Percentiles rank a stretch among this genome's conserved stretches.
phyloP scores from a whole-genome alignment of 148 eudicot genomes.

The Amaranthus cruentus region DNA sequence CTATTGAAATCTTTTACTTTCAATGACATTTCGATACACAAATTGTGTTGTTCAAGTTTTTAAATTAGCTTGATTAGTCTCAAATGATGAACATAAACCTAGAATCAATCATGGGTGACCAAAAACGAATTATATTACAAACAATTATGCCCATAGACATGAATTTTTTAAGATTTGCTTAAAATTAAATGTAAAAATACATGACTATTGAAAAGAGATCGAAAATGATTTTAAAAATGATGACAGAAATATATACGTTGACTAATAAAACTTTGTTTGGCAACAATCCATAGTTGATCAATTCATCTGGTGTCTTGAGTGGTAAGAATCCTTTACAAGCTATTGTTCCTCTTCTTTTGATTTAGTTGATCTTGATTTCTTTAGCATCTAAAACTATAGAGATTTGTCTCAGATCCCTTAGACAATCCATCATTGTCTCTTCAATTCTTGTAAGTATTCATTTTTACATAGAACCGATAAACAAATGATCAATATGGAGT shows the following conservation, averaged over 20 bases:
- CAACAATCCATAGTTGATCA: conserved; percentile 10
- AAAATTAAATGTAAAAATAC: no score
- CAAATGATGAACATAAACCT: no score
- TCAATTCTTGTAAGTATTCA: conserved; percentile 47
- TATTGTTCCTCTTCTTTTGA: conserved; percentile 44
- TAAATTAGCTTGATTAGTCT: no score
- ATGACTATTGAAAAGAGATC: no score
- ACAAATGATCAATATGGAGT: neutral
- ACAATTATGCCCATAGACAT: no score
- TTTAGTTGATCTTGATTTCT: conserved; percentile 41
- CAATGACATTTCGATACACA: no score
- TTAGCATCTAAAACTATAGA: conserved; percentile 31
- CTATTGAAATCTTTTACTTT: no score
- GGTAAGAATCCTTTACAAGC: conserved; percentile 30
- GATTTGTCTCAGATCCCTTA: conserved; percentile 43
- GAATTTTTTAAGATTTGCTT: no score
- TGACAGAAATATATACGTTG: neutral
- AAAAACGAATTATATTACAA: no score
- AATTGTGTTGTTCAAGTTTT: no score
- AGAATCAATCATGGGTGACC: no score
- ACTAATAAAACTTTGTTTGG: conserved; percentile 9
- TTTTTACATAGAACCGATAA: neutral
- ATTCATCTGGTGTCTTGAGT: conserved; percentile 14
- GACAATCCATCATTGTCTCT: conserved; percentile 50
- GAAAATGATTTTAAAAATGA: neutral